These are phyloP conservation scores for Phanerodontia chrysosporium DNA, from an alignment of 768 basidiomycete genomes.

Conservation along the genomic window DNA sequence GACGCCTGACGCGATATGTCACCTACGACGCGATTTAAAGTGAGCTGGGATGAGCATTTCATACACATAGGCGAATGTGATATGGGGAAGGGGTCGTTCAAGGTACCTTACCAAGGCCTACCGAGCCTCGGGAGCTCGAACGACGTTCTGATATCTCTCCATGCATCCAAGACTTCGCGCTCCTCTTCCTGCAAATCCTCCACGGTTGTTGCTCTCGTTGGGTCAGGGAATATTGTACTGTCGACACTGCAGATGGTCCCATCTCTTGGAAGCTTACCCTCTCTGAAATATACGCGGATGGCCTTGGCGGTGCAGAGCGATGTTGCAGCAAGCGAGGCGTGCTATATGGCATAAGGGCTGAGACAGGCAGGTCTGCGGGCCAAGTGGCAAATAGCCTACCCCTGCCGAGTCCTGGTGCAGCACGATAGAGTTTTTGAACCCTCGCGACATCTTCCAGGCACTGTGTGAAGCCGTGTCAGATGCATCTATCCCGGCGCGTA, in stretches of 20 bases:
- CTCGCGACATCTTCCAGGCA: background rate
- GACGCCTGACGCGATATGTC: too few relatives aligned
- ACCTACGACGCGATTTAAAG: too few relatives aligned
- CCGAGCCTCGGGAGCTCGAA: background rate
- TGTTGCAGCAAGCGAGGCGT: constrained; percentile 16
- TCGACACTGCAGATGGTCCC: constrained; percentile 23
- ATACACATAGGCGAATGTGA: too few relatives aligned
- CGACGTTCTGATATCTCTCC: background rate
- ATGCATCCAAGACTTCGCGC: background rate
- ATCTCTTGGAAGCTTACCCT: constrained; percentile 18
- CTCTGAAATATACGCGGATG: constrained; percentile 22
- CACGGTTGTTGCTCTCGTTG: background rate
- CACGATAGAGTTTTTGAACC: too few relatives aligned
- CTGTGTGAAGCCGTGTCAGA: too few relatives aligned
- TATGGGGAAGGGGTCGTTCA: too few relatives aligned
- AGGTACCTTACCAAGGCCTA: too few relatives aligned
- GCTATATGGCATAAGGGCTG: constrained; percentile 3
- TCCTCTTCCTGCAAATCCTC: background rate
- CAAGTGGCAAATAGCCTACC: too few relatives aligned
- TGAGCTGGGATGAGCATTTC: too few relatives aligned
- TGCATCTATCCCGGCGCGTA: too few relatives aligned
- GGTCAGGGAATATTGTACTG: background rate
- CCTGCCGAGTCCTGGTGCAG: too few relatives aligned
- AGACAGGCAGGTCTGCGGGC: too few relatives aligned
- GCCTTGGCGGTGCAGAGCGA: constrained; percentile 19